Evolutionary conservation across 345 rosid genomes (phyloP).

Genomic region (Orychophragmus violaceus): DNA sequence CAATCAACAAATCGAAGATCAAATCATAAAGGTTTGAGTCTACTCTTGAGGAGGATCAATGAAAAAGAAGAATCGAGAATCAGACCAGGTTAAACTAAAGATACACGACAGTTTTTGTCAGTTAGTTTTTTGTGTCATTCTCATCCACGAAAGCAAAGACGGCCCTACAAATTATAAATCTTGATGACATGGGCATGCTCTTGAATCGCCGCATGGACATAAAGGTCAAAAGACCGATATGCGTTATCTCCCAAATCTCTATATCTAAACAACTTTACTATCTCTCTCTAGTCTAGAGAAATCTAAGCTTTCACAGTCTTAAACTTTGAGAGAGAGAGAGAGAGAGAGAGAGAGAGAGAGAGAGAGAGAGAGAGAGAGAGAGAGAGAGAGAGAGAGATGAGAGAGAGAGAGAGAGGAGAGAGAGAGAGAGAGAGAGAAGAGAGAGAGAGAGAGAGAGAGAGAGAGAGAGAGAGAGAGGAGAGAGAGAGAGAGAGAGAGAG

Average conservation of each 20-base stretch:
- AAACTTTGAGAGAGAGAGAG: neutral
- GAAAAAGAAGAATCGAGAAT: too few relatives aligned
- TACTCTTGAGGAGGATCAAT: too few relatives aligned
- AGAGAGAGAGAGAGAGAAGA: too few relatives aligned
- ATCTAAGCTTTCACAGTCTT: neutral
- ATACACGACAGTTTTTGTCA: neutral
- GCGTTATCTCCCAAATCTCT: conserved; percentile 18
- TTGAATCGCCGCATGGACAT: neutral
- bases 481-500: too few relatives aligned
- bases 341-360: neutral
- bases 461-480: too few relatives aligned
- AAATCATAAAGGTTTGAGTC: too few relatives aligned
- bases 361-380: too few relatives aligned
- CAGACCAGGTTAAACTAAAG: too few relatives aligned
- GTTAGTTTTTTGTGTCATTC: neutral
- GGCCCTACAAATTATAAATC: neutral
- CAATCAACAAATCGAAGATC: too few relatives aligned
- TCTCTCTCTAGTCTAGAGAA: neutral
- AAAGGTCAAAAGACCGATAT: neutral
- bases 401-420: too few relatives aligned
- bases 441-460: too few relatives aligned
- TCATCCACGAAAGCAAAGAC: neutral
- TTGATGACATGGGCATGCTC: conserved; percentile 5
- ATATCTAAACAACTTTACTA: neutral
- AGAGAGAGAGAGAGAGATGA: too few relatives aligned